These are phyloP conservation scores for Malania oleifera DNA, from an alignment of 164 flowering plant species.

Conservation along the genomic window DNA sequence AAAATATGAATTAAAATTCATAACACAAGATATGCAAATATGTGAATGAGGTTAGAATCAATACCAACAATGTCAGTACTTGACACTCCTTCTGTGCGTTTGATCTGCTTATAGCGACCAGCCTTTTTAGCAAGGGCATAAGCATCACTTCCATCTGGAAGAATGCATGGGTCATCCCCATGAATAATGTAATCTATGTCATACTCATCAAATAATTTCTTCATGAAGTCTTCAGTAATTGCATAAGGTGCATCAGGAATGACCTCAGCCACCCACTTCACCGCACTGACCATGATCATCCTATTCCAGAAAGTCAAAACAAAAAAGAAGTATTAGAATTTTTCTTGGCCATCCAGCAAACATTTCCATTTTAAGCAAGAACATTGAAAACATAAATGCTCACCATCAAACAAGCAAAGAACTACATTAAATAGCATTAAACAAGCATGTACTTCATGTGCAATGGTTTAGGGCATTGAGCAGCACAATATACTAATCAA, in stretches of 20 bases:
- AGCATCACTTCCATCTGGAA: slow-evolving; percentile 98
- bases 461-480: no score
- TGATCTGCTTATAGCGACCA: slow-evolving; percentile 96
- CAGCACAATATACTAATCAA: no score
- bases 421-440: no score
- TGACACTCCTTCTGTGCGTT: slow-evolving; percentile 98
- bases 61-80: slow-evolving; percentile 99
- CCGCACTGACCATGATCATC: slow-evolving; percentile 88
- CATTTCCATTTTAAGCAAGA: neutral
- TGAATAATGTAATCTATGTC: slow-evolving; percentile 93
- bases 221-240: slow-evolving; percentile 92
- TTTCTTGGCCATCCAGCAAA: neutral
- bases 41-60: slow-evolving; percentile 10
- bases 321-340: no score
- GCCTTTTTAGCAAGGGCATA: slow-evolving; percentile 97
- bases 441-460: no score
- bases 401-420: no score
- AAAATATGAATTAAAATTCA: no score
- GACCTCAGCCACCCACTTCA: slow-evolving; percentile 98
- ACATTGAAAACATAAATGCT: no score
- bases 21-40: no score
- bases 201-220: slow-evolving; percentile 72
- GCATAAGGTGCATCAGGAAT: slow-evolving; percentile 97
- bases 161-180: slow-evolving; percentile 97
- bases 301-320: slow-evolving; percentile 39